Evolutionary conservation across 306 rosid species (phyloP).

Genomic region (Cicer yamashitae): DNA sequence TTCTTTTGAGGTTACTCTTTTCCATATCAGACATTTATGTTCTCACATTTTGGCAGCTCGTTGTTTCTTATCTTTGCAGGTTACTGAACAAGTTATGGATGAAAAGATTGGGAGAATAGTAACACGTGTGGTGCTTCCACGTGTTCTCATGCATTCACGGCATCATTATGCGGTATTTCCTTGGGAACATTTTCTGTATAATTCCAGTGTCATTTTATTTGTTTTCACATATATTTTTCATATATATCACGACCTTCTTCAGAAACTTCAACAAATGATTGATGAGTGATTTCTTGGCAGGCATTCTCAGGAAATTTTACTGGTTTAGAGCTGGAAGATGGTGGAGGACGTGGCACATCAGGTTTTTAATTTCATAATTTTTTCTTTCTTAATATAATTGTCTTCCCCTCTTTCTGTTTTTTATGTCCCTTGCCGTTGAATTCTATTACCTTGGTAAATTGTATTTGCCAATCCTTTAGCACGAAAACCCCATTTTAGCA

Average conservation of each 20-base stretch:
- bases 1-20: slow-evolving; percentile 16
- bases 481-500: no score
- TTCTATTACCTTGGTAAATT: slow-evolving; percentile 12
- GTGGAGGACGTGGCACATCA: slow-evolving; percentile 99
- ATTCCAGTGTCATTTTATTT: not conserved
- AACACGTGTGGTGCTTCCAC: slow-evolving; percentile 95
- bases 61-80: slow-evolving; percentile 56
- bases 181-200: slow-evolving; percentile 23
- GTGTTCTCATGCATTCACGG: slow-evolving; percentile 92
- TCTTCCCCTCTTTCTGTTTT: not conserved
- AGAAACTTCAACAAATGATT: slow-evolving; percentile 34
- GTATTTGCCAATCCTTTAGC: not conserved
- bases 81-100: slow-evolving; percentile 87
- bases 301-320: slow-evolving; percentile 88
- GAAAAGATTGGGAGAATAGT: slow-evolving; percentile 87
- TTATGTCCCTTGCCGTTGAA: slow-evolving; percentile 14
- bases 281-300: slow-evolving; percentile 57
- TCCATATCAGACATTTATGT: slow-evolving; percentile 8
- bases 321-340: slow-evolving; percentile 97
- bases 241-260: slow-evolving; percentile 20
- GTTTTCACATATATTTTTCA: slow-evolving; percentile 27
- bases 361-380: slow-evolving; percentile 48
- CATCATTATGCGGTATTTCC: slow-evolving; percentile 81
- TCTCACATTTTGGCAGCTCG: slow-evolving; percentile 40
- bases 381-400: slow-evolving; percentile 18